Percentiles rank a stretch among this genome's conserved stretches.
These are phyloP conservation scores for Epicoccum sorghinum DNA, from an alignment of 2,329 filamentous ascomycete species.

Conservation along the genomic window DNA sequence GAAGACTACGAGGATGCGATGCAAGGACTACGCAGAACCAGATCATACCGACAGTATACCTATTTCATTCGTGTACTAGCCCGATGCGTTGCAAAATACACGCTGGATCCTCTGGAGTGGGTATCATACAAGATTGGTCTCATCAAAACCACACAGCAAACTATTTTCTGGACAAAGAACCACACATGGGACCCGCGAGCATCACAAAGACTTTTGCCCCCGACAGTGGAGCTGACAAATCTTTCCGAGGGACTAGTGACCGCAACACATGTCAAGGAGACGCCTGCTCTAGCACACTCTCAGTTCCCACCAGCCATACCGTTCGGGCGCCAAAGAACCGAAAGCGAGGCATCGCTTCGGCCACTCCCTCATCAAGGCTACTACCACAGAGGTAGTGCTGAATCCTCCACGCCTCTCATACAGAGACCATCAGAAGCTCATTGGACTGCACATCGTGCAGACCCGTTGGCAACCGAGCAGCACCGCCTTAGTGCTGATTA, in stretches of 20 bases:
- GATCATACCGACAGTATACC: constrained; percentile 29
- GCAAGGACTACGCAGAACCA: constrained; percentile 34
- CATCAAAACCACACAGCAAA: constrained; percentile 30
- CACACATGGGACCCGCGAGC: constrained; percentile 15
- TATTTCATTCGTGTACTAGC: constrained; percentile 16
- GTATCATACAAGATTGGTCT: constrained; percentile 19
- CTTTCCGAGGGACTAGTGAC: constrained; percentile 8
- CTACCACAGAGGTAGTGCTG: constrained; percentile 7
- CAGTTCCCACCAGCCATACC: constrained; percentile 26
- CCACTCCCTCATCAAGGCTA: background rate
- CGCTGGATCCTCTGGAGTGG: constrained; percentile 21
- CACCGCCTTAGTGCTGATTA: constrained; percentile 5
- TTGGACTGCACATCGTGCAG: background rate
- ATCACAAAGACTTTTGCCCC: background rate
- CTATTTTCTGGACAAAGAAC: constrained; percentile 28
- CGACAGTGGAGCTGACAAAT: constrained; percentile 24
- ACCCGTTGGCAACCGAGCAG: constrained; percentile 9
- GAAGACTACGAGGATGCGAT: constrained; percentile 38
- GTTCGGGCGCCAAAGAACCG: constrained; percentile 12
- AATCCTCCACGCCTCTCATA: constrained; percentile 13
- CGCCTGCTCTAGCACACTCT: constrained; percentile 28
- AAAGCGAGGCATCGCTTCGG: constrained; percentile 19
- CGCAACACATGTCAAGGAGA: constrained; percentile 17
- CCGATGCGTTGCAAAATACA: constrained; percentile 18
- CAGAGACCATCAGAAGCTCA: constrained; percentile 19